Conservation (phyloP, 106 monocot species). For the Chionographis japonica region DNA sequence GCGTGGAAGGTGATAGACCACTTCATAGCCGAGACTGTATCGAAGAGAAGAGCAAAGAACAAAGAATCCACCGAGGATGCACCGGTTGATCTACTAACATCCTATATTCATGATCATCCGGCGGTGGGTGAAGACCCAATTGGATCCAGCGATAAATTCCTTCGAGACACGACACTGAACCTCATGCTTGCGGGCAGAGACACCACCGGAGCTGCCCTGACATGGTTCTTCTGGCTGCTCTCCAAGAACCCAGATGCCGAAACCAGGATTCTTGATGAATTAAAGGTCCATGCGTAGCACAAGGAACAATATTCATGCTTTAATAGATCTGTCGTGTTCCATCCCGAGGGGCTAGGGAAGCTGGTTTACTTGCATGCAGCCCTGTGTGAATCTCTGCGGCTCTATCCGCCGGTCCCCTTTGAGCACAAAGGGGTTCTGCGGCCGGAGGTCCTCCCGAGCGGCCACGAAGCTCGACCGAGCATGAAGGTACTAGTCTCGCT, state of each 20-base stretch:
- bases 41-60: not conserved
- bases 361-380: conserved; percentile 67
- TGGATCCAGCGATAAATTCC: conserved; percentile 17
- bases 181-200: conserved; percentile 32
- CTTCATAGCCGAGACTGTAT: conserved; percentile 8
- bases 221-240: conserved; percentile 58
- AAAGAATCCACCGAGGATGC: not conserved
- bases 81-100: conserved; percentile 19
- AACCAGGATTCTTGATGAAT: conserved; percentile 40
- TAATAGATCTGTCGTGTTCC: not conserved
- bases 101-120: conserved; percentile 7
- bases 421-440: conserved; percentile 38
- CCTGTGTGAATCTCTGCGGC: conserved; percentile 45
- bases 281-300: not conserved
- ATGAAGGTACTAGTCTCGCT: conserved; percentile 28
- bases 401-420: conserved; percentile 61
- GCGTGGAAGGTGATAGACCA: conserved; percentile 19
- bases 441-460: conserved; percentile 43
- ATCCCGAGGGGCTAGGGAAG: conserved; percentile 18
- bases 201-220: not conserved
- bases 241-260: conserved; percentile 32
- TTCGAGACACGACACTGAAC: conserved; percentile 42
- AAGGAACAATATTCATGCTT: not conserved
- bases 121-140: no score
- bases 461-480: conserved; percentile 16